Evolutionary conservation across 176 grass and related monocot genomes (phyloP), one percentile per base, ranked within the genome.

Genomic region (Bromus sterilis): DNA sequence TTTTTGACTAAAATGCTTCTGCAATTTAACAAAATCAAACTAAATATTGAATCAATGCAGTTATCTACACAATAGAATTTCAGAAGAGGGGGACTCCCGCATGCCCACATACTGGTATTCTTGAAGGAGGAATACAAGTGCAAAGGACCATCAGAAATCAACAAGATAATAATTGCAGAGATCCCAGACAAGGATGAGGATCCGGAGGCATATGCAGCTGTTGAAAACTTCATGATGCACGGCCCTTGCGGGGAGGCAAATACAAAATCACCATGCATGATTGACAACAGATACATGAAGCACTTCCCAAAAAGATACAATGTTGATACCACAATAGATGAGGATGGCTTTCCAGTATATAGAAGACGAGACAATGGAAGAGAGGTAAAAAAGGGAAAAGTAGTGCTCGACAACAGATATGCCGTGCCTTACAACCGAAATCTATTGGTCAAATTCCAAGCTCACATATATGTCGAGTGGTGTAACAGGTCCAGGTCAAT

Each of bases 401-500:
- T 20, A 20, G 3, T 55, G 49, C 49, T 55, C 20, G 44, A 48
- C 44, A 48, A 48, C 1, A 48, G 44, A 48, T 48, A 16, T 48
- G 15, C 18, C 4, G 0, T 48, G 0, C 56, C 39, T 0, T 66
- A 84, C 16, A 84, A 88, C 3, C 7, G 2, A 16, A 20, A 74
- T 33, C 4, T 88, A 0, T 6, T 85, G 1, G 4, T 80, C 0
- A 84, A 84, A 23, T 89, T 56, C 14, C 36, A 65, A 61, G 73
- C 74, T 1, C 75, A 89, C 24, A 65, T 84, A 8, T 74, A 75
- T 4, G 76, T 85, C 3, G 82, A 85, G 20, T 42, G 32, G 60
- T 89, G 69, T 32, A 72, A 76, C 0, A 12, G 9, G 15, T 59
- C 56, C 13, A 74, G 42, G 23, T 33, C 59, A 1, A 84, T 88